Evolutionary conservation across 1,139 yeast species (phyloP).

Genomic region (Debaryomycetaceae sp.): DNA sequence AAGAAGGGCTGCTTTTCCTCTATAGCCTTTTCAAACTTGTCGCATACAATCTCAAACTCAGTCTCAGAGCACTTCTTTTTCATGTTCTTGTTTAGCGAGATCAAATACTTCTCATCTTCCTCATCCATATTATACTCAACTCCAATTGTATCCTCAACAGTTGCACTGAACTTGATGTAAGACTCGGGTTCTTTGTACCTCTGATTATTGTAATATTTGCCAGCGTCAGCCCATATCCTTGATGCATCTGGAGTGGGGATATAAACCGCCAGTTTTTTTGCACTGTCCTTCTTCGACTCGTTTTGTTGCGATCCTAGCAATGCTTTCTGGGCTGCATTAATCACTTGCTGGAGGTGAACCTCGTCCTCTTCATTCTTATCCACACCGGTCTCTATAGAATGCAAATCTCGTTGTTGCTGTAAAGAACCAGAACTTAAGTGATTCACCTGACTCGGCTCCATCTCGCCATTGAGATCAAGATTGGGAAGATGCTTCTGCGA

Average conservation of each 20-base stretch:
- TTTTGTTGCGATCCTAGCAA: slow-evolving; percentile 33
- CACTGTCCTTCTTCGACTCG: slow-evolving; percentile 31
- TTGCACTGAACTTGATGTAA: slow-evolving; percentile 86
- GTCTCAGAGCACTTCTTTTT: slow-evolving; percentile 57
- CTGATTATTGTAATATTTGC: slow-evolving; percentile 61
- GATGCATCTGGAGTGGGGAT: slow-evolving; percentile 98
- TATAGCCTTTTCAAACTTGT: slow-evolving; percentile 69
- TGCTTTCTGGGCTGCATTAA: slow-evolving; percentile 69
- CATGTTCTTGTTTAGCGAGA: slow-evolving; percentile 34
- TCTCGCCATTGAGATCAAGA: slow-evolving; percentile 48
- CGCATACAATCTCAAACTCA: slow-evolving; percentile 80
- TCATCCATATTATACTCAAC: slow-evolving; percentile 90
- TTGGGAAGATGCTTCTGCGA: slow-evolving; percentile 79
- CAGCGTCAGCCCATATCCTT: slow-evolving; percentile 72
- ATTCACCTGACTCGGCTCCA: slow-evolving; percentile 45
- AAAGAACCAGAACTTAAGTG: slow-evolving; percentile 39
- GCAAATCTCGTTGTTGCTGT: slow-evolving; percentile 77
- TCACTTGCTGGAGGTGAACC: slow-evolving; percentile 90
- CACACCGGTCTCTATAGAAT: slow-evolving; percentile 94
- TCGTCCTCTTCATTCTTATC: slow-evolving; percentile 98
- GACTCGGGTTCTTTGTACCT: slow-evolving; percentile 69
- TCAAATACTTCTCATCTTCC: slow-evolving; percentile 60
- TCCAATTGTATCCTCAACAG: slow-evolving; percentile 91
- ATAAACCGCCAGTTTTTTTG: slow-evolving; percentile 40
- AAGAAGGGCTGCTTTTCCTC: slow-evolving; percentile 85